phyloP scores from a whole-genome alignment of 352 stramenopile species.

The Aphanomyces invadans region DNA sequence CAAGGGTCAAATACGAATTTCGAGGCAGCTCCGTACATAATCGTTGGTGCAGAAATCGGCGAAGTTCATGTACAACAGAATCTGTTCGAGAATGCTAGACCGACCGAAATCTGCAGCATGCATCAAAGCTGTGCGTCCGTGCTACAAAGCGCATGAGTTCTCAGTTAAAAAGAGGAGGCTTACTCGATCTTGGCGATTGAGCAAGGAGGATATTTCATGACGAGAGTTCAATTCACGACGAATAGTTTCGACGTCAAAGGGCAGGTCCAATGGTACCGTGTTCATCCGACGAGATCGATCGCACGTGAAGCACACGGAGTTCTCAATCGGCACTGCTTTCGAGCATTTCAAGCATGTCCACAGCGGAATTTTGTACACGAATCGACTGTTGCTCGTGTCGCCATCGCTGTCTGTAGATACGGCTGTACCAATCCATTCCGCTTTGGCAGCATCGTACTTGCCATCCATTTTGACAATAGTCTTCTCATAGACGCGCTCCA shows the following conservation, averaged over 20 bases:
- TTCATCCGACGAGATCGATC: background rate
- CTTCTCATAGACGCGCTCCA: slow-evolving; percentile 1
- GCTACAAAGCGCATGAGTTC: too few relatives aligned
- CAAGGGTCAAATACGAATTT: background rate
- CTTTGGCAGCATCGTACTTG: slow-evolving; percentile 6
- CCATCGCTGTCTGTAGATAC: background rate
- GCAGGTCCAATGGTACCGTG: background rate
- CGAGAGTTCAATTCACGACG: background rate
- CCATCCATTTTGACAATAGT: background rate
- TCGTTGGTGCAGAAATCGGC: background rate
- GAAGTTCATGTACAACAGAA: background rate
- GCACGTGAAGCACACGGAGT: slow-evolving; percentile 4
- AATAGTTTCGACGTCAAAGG: background rate
- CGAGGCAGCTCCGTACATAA: background rate
- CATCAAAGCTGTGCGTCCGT: slow-evolving; percentile 13
- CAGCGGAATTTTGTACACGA: slow-evolving; percentile 13
- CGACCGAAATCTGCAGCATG: background rate
- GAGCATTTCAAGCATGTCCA: slow-evolving; percentile 8
- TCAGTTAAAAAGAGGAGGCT: background rate
- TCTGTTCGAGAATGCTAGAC: slow-evolving; percentile 3
- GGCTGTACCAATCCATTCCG: background rate
- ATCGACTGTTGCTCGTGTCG: background rate
- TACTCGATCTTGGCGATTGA: slow-evolving; percentile 9
- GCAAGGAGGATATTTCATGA: background rate
- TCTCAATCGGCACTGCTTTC: background rate